Percentiles rank a stretch among this genome's conserved stretches.
Conservation (phyloP, 257 asterid species). For the Nicotiana sylvestris region DNA sequence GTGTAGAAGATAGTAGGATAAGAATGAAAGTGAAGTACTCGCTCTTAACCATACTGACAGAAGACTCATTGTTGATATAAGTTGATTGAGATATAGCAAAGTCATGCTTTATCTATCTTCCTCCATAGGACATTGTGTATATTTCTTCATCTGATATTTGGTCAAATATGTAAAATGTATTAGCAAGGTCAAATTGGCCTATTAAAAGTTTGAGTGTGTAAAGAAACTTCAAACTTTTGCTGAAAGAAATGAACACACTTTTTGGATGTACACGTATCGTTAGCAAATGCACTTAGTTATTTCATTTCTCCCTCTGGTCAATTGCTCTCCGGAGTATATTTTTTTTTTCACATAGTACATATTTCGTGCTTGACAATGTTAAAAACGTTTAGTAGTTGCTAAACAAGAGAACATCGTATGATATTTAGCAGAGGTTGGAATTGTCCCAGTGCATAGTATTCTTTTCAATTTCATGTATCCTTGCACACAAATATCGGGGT, state of each 20-base stretch:
- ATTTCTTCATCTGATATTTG: background rate
- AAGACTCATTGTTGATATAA: conserved; percentile 62
- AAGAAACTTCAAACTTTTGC: background rate
- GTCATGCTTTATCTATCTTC: conserved; percentile 5
- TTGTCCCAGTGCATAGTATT: no score
- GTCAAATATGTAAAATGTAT: background rate
- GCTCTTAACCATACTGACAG: conserved; percentile 66
- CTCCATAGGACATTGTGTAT: conserved; percentile 10
- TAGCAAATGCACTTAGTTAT: background rate
- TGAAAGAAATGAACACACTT: background rate
- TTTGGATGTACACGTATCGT: background rate
- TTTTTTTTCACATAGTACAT: background rate
- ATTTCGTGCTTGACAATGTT: background rate
- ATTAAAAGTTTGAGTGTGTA: background rate
- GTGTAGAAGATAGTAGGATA: conserved; percentile 76
- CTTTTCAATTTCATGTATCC: no score
- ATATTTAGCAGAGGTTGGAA: no score
- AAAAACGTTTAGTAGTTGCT: background rate
- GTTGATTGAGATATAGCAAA: background rate
- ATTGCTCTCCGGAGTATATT: background rate
- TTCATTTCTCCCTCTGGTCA: background rate
- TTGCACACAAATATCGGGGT: no score
- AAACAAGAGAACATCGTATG: background rate
- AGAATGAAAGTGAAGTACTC: conserved; percentile 73
- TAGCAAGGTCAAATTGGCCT: conserved; percentile 8